phyloP scores from a whole-genome alignment of 257 asterid genomes.

The Solanum virginianum region DNA sequence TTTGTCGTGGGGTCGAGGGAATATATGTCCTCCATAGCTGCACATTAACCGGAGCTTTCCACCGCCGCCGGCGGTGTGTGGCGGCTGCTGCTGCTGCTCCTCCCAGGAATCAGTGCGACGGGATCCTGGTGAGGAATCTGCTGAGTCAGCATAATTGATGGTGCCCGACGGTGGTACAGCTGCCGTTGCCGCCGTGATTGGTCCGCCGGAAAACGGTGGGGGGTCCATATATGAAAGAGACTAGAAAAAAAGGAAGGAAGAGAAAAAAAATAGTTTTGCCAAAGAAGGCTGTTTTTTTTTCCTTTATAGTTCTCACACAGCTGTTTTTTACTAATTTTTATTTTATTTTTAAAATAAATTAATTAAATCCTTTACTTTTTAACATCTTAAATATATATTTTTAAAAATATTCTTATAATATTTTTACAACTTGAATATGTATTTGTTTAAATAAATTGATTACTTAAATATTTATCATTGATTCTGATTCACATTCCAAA shows the following conservation, averaged over 20 bases:
- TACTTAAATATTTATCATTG: too few relatives aligned
- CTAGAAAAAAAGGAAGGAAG: background rate
- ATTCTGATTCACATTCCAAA: too few relatives aligned
- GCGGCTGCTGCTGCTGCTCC: conserved; percentile 4
- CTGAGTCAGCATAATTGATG: conserved; percentile 23
- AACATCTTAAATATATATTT: too few relatives aligned
- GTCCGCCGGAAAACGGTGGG: conserved; percentile 32
- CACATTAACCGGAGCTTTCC: conserved; percentile 83
- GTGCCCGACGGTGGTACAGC: conserved; percentile 1
- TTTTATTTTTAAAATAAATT: too few relatives aligned
- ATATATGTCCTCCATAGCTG: conserved; percentile 90
- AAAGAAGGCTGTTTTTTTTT: background rate
- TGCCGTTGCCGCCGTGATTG: conserved; percentile 10
- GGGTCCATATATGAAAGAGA: conserved; percentile 51
- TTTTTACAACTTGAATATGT: too few relatives aligned
- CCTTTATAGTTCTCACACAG: background rate
- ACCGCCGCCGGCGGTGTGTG: background rate
- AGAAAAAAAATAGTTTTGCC: conserved; percentile 1
- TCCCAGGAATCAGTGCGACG: conserved; percentile 63
- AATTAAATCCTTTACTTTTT: too few relatives aligned
- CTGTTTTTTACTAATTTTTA: background rate
- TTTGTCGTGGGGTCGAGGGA: conserved; percentile 95
- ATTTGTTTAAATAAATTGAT: too few relatives aligned
- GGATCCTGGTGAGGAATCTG: conserved; percentile 63
- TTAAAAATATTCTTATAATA: too few relatives aligned